These are phyloP conservation scores for Fraxinus quadrangulata DNA, from an alignment of 257 asterid genomes.

Conservation along the genomic window DNA sequence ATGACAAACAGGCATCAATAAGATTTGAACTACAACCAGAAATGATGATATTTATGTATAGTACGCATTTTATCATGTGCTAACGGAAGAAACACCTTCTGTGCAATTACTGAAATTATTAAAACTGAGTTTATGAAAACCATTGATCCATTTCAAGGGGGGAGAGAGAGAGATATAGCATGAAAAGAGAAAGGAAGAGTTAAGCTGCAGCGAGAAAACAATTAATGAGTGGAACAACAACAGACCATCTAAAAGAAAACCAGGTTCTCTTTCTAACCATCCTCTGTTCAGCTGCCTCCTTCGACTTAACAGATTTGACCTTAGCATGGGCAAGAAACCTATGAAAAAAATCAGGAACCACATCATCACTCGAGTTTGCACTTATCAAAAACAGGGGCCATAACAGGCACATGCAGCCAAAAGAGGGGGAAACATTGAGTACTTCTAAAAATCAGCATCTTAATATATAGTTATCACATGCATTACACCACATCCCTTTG, in stretches of 20 bases:
- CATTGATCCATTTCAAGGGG: constrained; percentile 1
- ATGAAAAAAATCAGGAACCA: constrained; percentile 33
- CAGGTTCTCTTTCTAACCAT: constrained; percentile 74
- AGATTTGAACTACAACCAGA: neutral
- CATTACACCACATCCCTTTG: neutral
- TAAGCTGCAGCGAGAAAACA: constrained; percentile 10
- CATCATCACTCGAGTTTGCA: constrained; percentile 13
- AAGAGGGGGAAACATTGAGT: constrained; percentile 2
- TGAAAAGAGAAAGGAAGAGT: constrained; percentile 15
- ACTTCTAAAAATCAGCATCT: constrained; percentile 30
- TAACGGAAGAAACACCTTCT: neutral
- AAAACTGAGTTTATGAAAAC: constrained; percentile 12
- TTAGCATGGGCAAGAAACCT: constrained; percentile 99
- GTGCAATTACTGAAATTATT: neutral
- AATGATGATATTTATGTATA: neutral
- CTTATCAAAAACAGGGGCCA: neutral
- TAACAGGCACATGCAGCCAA: neutral
- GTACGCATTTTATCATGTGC: neutral
- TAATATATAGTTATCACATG: constrained; percentile 21
- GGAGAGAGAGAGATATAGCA: neutral
- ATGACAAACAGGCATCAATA: constrained; percentile 9
- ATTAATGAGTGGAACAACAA: constrained; percentile 24
- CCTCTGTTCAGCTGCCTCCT: constrained; percentile 91
- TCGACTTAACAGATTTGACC: constrained; percentile 91
- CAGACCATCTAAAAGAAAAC: constrained; percentile 93